Conservation (phyloP, 1,139 yeast genomes). For the Hanseniaspora gamundiae region DNA sequence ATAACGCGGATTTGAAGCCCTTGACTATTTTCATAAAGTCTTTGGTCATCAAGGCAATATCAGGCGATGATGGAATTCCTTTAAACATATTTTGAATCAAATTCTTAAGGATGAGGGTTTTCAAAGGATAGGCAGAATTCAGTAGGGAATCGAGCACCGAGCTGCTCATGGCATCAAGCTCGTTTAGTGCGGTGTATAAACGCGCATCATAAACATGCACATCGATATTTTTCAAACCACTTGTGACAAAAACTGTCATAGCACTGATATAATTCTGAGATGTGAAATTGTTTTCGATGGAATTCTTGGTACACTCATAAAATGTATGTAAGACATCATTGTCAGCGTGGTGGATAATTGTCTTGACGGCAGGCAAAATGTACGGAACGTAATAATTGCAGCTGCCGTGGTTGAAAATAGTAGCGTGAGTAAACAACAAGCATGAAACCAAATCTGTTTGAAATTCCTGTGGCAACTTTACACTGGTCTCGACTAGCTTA, state of each 20-base stretch:
- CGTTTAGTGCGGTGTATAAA: background rate
- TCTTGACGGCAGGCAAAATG: constrained; percentile 46
- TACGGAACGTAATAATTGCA: constrained; percentile 34
- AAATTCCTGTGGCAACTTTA: constrained; percentile 29
- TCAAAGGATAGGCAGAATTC: background rate
- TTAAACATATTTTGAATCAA: background rate
- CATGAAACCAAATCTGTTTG: constrained; percentile 62
- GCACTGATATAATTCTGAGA: constrained; percentile 16
- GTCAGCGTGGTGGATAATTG: constrained; percentile 29
- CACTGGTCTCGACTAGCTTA: constrained; percentile 34
- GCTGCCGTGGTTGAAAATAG: constrained; percentile 29
- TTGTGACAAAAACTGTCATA: constrained; percentile 6
- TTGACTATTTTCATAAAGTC: constrained; percentile 50
- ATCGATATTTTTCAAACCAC: background rate
- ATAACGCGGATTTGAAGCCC: constrained; percentile 26
- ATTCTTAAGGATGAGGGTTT: background rate
- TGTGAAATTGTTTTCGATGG: constrained; percentile 27
- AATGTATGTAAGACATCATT: constrained; percentile 15
- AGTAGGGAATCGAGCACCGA: background rate
- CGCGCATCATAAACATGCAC: background rate
- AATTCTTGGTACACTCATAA: constrained; percentile 29
- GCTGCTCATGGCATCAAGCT: background rate
- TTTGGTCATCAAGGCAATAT: constrained; percentile 33
- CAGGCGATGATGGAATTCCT: background rate
- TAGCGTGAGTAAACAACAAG: constrained; percentile 49